Evolutionary conservation across 108 stramenopile species (phyloP).

Genomic region (Skeletonema marinoi): DNA sequence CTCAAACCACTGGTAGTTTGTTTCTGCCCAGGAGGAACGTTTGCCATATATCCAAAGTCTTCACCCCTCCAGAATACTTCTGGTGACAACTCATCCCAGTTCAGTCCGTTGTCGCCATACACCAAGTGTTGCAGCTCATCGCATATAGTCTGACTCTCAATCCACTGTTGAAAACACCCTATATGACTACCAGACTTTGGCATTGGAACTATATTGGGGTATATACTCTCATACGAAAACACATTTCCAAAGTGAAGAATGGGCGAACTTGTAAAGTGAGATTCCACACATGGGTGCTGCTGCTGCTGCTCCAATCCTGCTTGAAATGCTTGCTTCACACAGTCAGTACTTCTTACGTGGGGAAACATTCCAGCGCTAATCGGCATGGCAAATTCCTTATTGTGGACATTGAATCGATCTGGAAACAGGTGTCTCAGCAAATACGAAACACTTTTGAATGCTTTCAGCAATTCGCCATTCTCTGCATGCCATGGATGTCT

Average conservation of each 20-base stretch:
- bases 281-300: neutral
- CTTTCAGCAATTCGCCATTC: neutral
- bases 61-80: constrained; percentile 38
- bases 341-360: neutral
- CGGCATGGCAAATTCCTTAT: neutral
- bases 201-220: neutral
- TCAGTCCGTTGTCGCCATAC: neutral
- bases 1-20: neutral
- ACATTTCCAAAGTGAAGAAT: neutral
- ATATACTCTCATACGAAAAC: neutral
- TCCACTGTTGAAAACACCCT: neutral
- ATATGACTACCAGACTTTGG: neutral
- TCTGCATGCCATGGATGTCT: neutral
- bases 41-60: constrained; percentile 25
- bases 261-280: neutral
- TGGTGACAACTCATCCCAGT: constrained; percentile 11
- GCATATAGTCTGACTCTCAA: neutral
- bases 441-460: neutral
- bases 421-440: neutral
- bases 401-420: neutral
- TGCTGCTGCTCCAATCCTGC: neutral
- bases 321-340: neutral
- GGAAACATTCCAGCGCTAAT: neutral
- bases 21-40: neutral
- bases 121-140: neutral